Conservation (phyloP, 1,139 yeast genomes). For the Geotrichum reessii region DNA sequence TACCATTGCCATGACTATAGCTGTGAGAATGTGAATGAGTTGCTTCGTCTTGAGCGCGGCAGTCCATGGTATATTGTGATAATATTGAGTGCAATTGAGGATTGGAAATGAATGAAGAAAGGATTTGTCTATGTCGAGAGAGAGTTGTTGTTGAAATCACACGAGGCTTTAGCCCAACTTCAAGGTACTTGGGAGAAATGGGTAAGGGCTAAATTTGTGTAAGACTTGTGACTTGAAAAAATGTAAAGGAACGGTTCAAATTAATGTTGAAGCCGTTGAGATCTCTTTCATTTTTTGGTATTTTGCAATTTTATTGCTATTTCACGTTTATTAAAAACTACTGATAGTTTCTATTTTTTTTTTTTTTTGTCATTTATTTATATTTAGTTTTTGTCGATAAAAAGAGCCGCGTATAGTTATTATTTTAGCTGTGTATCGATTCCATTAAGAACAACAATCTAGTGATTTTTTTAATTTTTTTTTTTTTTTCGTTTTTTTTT, state of each 20-base stretch:
- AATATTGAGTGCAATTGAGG: neutral
- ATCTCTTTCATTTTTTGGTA: neutral
- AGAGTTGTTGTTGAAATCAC: neutral
- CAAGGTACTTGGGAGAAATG: neutral
- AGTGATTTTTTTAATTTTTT: too few species aligned
- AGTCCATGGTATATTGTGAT: neutral
- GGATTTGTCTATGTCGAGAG: neutral
- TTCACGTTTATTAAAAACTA: too few species aligned
- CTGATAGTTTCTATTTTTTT: too few species aligned
- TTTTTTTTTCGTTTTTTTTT: too few species aligned
- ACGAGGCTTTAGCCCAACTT: neutral
- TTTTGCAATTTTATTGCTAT: neutral
- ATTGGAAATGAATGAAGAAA: neutral
- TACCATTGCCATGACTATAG: slow-evolving; percentile 28
- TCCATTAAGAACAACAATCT: too few species aligned
- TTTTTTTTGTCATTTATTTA: too few species aligned
- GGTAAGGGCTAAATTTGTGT: neutral
- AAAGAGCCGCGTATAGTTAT: too few species aligned
- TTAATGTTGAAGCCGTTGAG: too few species aligned
- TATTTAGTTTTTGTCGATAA: too few species aligned
- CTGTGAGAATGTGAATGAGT: slow-evolving; percentile 30
- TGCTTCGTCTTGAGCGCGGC: slow-evolving; percentile 10
- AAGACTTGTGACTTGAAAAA: neutral
- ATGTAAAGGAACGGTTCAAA: too few species aligned
- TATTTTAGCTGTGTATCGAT: too few species aligned